Percentiles rank a stretch among this genome's conserved stretches.
phyloP scores from a whole-genome alignment of 139 green algal genomes.

The Marvania coccoides region DNA sequence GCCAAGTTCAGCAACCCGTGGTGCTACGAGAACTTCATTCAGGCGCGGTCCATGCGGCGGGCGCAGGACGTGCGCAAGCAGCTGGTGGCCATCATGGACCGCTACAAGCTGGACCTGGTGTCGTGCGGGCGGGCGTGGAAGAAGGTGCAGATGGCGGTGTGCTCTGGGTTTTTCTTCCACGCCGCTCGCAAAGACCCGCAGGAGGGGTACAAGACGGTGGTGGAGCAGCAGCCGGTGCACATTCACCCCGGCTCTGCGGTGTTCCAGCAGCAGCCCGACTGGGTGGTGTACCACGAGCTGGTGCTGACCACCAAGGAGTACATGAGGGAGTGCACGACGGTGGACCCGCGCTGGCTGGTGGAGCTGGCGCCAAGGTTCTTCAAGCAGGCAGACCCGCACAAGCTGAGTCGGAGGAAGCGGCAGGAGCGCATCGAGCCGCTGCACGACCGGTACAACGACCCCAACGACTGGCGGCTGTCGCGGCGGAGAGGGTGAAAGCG shows the following conservation, averaged over 20 bases:
- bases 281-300: constrained; percentile 86
- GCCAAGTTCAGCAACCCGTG: constrained; percentile 87
- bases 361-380: constrained; percentile 98
- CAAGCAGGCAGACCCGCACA: constrained; percentile 80
- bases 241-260: constrained; percentile 89
- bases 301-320: constrained; percentile 99
- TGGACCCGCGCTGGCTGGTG: constrained; percentile 92
- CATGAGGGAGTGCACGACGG: constrained; percentile 70
- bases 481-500: constrained; percentile 48
- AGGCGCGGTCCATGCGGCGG: constrained; percentile 76
- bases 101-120: constrained; percentile 20
- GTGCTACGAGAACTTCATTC: constrained; percentile 95
- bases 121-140: constrained; percentile 74
- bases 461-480: constrained; percentile 75
- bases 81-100: constrained; percentile 97
- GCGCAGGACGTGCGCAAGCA: constrained; percentile 95
- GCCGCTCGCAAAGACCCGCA: constrained; percentile 73
- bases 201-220: constrained; percentile 71
- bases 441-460: constrained; percentile 88
- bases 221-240: constrained; percentile 92
- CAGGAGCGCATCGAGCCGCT: constrained; percentile 94
- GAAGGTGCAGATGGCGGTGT: constrained; percentile 79
- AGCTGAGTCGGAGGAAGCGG: constrained; percentile 86
- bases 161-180: constrained; percentile 95
- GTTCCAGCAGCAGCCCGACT: constrained; percentile 92